Base-by-base conservation (phyloP, 1,284 basidiomycete species). In the Rhodofomes roseus region DNA sequence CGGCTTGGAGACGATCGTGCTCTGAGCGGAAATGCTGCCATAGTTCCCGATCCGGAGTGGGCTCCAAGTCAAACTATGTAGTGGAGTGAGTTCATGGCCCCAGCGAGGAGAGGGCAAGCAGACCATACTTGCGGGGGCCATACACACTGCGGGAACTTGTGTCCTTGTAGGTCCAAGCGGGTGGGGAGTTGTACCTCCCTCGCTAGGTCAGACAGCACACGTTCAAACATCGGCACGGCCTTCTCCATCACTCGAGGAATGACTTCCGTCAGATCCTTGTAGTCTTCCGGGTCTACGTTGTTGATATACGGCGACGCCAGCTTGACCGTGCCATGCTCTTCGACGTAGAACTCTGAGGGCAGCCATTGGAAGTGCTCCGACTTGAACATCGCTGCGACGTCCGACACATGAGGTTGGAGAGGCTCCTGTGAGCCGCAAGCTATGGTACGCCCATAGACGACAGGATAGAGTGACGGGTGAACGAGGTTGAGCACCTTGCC, bases 301-400 rank as follows among this genome's bases (percentile, higher is more conserved):
- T 44, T 44, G 43, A 44, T 44, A 22, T 44, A 44, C 8, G 43
- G 22, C 43, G 43, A 44, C 36, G 54, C 39, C 7, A 44, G 51
- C 20, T 25, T 25, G n/a, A 62, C 60, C 9, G 34, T 20, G 8
- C 53, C 53, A 20, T 57, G 23, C 7, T 58, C 29, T 22, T 52
- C 39, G 9, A 61, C 52, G 16, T n/a, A 16, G 27, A 61, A 61
- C 12, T 61, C 60, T 7, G 60, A 54, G 14, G 60, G 60, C 27
- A 61, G 27, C 60, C 60, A 61, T 18, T 58, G 60, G 46, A 54
- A 53, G 16, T 41, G 57, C 40, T 40, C 31, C 40, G 52, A 31
- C 20, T 27, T 48, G 31, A 43, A 36, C 59, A 31, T 51, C 20
- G 16, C 2, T 16, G 7, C 22, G 43, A 44, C 12, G 9, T 44